Percentiles rank a stretch among this genome's conserved stretches.
Conservation (phyloP, 306 rosid species). For the Mimosa pudica region DNA sequence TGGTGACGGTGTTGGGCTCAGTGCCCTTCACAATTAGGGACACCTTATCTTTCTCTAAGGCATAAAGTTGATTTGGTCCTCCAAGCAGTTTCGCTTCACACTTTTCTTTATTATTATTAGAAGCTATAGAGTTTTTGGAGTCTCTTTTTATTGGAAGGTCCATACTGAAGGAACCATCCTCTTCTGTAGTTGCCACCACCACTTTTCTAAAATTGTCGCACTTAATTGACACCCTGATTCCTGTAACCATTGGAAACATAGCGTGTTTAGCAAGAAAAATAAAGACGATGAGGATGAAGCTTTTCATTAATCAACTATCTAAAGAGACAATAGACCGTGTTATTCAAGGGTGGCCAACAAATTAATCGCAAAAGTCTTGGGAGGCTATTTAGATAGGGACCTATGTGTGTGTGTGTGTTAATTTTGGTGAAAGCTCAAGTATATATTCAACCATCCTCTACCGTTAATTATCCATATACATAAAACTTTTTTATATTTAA, state of each 20-base stretch:
- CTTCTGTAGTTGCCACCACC: slow-evolving; percentile 54
- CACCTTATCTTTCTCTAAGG: slow-evolving; percentile 40
- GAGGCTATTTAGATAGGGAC: no score
- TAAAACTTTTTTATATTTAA: background rate
- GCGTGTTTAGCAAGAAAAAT: background rate
- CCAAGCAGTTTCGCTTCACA: slow-evolving; percentile 72
- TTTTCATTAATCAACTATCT: no score
- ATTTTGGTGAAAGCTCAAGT: background rate
- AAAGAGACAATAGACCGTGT: background rate
- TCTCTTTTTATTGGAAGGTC: slow-evolving; percentile 46
- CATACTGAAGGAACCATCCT: slow-evolving; percentile 64
- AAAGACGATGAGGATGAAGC: background rate
- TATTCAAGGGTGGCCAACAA: no score
- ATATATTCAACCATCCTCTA: background rate
- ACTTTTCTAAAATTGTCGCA: slow-evolving; percentile 59
- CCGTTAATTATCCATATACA: no score
- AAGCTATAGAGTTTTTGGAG: slow-evolving; percentile 19
- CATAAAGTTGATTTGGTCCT: slow-evolving; percentile 71
- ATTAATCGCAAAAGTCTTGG: no score
- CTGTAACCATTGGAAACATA: slow-evolving; percentile 36
- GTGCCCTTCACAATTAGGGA: slow-evolving; percentile 48
- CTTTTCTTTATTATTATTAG: background rate
- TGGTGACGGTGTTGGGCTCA: slow-evolving; percentile 49
- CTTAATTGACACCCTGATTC: slow-evolving; percentile 59
- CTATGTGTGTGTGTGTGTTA: no score